These are phyloP conservation scores for Fusarium odoratissimum DNA, from an alignment of 2,329 filamentous ascomycete species.

Conservation along the genomic window DNA sequence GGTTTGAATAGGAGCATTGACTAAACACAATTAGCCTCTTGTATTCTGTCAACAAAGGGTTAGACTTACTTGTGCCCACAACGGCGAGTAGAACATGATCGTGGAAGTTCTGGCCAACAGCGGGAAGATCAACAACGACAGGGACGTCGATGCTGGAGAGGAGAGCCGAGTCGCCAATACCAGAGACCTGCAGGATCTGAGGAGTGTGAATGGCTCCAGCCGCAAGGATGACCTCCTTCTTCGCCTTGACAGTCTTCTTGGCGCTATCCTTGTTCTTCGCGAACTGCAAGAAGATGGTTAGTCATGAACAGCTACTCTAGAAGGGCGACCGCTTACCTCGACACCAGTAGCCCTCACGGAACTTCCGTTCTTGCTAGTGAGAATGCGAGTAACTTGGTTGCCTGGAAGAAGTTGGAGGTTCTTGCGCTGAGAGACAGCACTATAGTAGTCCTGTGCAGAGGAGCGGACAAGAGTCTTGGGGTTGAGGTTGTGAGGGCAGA, in stretches of 20 bases:
- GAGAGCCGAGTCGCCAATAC: conserved; percentile 55
- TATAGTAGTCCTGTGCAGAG: conserved; percentile 38
- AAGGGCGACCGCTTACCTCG: conserved; percentile 10
- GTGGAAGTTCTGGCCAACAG: conserved; percentile 61
- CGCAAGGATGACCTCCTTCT: conserved; percentile 56
- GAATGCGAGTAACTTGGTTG: conserved; percentile 33
- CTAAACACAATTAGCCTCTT: background rate
- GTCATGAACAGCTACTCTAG: accelerated
- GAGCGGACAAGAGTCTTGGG: conserved; percentile 27
- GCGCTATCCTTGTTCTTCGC: background rate
- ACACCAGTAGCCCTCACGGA: conserved; percentile 25
- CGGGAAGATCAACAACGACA: conserved; percentile 57
- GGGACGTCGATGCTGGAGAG: conserved; percentile 54
- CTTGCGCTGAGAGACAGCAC: conserved; percentile 3
- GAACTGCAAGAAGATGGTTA: background rate
- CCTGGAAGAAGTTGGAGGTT: conserved; percentile 31
- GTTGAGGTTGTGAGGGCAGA: conserved; percentile 32
- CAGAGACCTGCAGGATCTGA: conserved; percentile 62
- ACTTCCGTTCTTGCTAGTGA: conserved; percentile 21
- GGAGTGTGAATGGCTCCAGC: conserved; percentile 56
- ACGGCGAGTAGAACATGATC: conserved; percentile 49
- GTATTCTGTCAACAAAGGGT: accelerated
- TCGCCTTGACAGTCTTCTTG: conserved; percentile 14
- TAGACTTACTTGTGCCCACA: conserved; percentile 5
- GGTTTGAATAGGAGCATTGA: conserved; percentile 22